Conservation (phyloP, 768 basidiomycete species). For the Boletus rubescentipes region DNA sequence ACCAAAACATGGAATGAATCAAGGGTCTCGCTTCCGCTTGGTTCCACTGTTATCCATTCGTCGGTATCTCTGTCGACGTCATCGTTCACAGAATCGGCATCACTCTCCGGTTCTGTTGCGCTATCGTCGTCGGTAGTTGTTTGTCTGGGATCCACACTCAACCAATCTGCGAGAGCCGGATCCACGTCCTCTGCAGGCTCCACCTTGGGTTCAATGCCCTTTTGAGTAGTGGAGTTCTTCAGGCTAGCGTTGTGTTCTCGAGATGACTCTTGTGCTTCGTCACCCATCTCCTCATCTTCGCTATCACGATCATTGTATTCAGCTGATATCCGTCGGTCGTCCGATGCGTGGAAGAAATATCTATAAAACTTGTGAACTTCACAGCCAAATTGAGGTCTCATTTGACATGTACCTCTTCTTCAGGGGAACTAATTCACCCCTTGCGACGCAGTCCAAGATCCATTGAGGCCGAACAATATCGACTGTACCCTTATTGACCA, state of each 20-base stretch:
- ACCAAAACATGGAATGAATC: constrained; percentile 19
- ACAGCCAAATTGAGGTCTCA: background rate
- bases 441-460: constrained; percentile 75
- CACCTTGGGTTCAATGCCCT: constrained; percentile 17
- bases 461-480: constrained; percentile 81
- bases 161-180: constrained; percentile 58
- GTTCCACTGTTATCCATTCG: constrained; percentile 39
- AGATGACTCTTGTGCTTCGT: constrained; percentile 1
- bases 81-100: constrained; percentile 68
- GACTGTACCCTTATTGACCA: constrained; percentile 66
- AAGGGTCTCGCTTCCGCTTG: constrained; percentile 21
- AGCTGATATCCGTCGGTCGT: constrained; percentile 43
- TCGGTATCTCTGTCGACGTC: constrained; percentile 43
- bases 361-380: constrained; percentile 34
- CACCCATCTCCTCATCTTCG: constrained; percentile 30
- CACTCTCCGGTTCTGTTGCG: constrained; percentile 57
- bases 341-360: constrained; percentile 78
- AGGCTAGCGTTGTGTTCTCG: constrained; percentile 20
- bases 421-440: constrained; percentile 56
- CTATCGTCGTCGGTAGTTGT: constrained; percentile 29
- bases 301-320: constrained; percentile 51
- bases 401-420: constrained; percentile 54
- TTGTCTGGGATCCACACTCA: constrained; percentile 47
- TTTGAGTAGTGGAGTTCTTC: background rate
- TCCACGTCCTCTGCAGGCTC: constrained; percentile 40